Conservation (phyloP, 305 asterid species). For the Solanum chacoense region DNA sequence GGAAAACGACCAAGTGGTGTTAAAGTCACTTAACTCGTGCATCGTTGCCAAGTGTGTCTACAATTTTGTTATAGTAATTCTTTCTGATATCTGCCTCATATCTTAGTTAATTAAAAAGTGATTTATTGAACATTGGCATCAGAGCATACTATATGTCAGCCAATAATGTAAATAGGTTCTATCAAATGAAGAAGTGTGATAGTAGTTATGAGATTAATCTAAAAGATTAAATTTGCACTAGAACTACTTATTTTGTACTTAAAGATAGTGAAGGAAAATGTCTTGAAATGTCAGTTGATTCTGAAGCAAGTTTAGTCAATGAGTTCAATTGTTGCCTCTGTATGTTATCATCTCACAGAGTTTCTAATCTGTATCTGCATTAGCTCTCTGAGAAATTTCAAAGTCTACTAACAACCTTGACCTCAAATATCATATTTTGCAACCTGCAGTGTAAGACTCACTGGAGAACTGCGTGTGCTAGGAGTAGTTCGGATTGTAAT, state of each 20-base stretch:
- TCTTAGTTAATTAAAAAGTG: not conserved
- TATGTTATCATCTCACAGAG: not conserved
- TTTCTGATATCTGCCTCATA: not conserved
- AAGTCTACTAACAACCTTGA: not conserved
- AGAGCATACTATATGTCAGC: not conserved
- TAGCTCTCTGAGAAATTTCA: not conserved
- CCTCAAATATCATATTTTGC: not conserved
- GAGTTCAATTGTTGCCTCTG: not conserved
- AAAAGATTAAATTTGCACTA: not conserved
- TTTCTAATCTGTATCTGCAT: not conserved
- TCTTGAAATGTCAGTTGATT: not conserved
- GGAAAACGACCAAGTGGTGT: slow-evolving; percentile 87
- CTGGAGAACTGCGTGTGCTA: not conserved
- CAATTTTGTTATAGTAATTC: not conserved
- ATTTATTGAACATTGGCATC: not conserved
- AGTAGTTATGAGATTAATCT: not conserved
- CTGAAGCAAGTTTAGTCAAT: not conserved
- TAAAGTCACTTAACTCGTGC: slow-evolving; percentile 32
- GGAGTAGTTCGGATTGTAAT: not conserved
- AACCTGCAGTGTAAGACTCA: not conserved
- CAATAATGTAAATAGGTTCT: slow-evolving; percentile 4
- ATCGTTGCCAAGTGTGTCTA: not conserved
- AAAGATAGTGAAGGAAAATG: not conserved
- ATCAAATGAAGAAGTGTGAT: not conserved
- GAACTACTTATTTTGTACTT: not conserved